Percentiles rank a stretch among this genome's conserved stretches.
These are phyloP conservation scores for Rhodofomes roseus DNA, from an alignment of 1,284 basidiomycete species.

Conservation along the genomic window DNA sequence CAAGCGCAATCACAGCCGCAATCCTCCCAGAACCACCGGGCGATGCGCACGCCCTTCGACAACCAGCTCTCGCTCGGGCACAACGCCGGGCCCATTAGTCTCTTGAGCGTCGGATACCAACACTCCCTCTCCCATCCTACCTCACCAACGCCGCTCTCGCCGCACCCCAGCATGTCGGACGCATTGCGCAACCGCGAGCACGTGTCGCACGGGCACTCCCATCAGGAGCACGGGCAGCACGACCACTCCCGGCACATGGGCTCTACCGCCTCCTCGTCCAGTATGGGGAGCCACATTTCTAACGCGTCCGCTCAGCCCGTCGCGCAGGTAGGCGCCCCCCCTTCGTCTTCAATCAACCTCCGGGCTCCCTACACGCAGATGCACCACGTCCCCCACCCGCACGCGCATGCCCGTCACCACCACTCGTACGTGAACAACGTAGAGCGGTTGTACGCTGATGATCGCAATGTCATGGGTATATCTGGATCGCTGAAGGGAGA, in stretches of 20 bases:
- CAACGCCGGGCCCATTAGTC: constrained; percentile 20
- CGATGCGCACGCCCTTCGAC: constrained; percentile 20
- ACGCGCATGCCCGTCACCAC: constrained; percentile 68
- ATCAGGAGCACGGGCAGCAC: constrained; percentile 4
- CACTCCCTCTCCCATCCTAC: constrained; percentile 30
- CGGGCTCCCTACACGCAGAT: constrained; percentile 56
- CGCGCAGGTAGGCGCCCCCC: constrained; percentile 10
- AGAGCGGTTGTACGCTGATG: constrained; percentile 39
- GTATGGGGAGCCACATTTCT: constrained; percentile 6
- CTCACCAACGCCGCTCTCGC: constrained; percentile 19
- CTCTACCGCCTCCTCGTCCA: neutral
- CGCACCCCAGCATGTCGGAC: constrained; percentile 20
- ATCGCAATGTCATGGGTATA: constrained; percentile 28
- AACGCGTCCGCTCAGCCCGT: constrained; percentile 12
- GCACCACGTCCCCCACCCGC: constrained; percentile 76
- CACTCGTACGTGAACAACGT: constrained; percentile 41
- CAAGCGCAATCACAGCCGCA: constrained; percentile 17
- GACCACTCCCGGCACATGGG: constrained; percentile 11
- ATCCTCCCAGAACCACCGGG: constrained; percentile 14
- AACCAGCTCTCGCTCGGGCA: constrained; percentile 11
- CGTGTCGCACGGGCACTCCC: constrained; percentile 8
- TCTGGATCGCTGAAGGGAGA: constrained; percentile 31
- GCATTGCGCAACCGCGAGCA: constrained; percentile 20
- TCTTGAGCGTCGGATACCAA: constrained; percentile 24
- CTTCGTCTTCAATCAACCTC: constrained; percentile 33